phyloP scores from a whole-genome alignment of 352 stramenopile species.

The Phytophthora litchii region DNA sequence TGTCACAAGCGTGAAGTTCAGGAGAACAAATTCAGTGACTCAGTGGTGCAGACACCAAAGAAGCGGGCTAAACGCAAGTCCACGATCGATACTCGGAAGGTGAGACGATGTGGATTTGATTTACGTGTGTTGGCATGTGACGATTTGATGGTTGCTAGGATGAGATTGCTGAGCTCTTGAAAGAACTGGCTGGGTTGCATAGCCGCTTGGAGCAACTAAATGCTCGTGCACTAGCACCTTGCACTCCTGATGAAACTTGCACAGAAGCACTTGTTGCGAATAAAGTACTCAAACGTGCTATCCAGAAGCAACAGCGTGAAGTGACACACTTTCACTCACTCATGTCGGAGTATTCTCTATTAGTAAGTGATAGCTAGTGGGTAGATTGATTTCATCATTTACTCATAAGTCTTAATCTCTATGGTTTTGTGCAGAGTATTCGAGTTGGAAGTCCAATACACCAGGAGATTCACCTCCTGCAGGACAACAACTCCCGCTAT shows the following conservation, averaged over 20 bases:
- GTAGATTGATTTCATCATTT: neutral
- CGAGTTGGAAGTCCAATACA: constrained; percentile 37
- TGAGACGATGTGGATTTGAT: neutral
- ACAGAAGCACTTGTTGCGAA: constrained; percentile 21
- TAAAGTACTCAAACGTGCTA: constrained; percentile 25
- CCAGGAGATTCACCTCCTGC: constrained; percentile 22
- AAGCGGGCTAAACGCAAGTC: constrained; percentile 35
- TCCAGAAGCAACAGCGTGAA: constrained; percentile 33
- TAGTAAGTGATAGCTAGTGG: constrained; percentile 15
- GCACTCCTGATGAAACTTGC: neutral
- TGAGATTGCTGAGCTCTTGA: constrained; percentile 35
- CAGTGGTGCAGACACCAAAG: constrained; percentile 6
- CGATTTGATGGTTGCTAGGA: constrained; percentile 10
- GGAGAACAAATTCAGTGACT: neutral
- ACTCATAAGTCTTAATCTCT: neutral
- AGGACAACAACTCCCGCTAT: constrained; percentile 6
- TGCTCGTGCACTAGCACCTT: constrained; percentile 14
- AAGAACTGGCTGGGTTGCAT: constrained; percentile 30
- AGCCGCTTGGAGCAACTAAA: constrained; percentile 28
- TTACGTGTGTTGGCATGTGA: neutral
- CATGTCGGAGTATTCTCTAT: constrained; percentile 36
- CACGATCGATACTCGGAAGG: constrained; percentile 32
- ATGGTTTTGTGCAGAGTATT: constrained; percentile 30
- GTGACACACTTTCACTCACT: constrained; percentile 33
- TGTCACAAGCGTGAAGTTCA: constrained; percentile 12